Evolutionary conservation across 2,329 filamentous ascomycete species (phyloP), one percentile per base, ranked within the genome.

Genomic region (Apiospora aurea): DNA sequence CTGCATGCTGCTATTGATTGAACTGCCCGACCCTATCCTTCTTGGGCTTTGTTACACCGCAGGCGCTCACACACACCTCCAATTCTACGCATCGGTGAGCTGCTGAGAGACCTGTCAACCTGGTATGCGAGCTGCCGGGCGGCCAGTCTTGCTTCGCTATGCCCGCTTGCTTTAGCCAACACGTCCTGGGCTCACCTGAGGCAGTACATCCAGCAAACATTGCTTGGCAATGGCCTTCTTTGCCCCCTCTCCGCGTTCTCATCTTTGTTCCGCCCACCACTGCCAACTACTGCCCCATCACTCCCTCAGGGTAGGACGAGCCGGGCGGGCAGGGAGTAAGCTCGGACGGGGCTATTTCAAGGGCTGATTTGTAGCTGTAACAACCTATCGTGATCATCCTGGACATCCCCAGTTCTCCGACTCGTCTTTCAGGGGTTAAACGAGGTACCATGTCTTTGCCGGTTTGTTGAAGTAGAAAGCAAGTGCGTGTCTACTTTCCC

Each of bases 171-270:
- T 41, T 41, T 41, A 64, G 57, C 57, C 57, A 64, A 64, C 34
- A 41, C n/a, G 13, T 64, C 10, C 57, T 64, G 34, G 46, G 38
- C 10, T 69, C 68, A 69, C 68, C 68, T 69, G 68, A 69, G 49
- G 68, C 68, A 69, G 34, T 41, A 69, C 68, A 51, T 34, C 24
- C 67, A 69, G 67, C 67, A 69, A 49, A 69, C 44, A 49, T 49
- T 34, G 41, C 67, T 68, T 68, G 67, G 67, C 67, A 34, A 34
- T 38, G 24, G 11, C 43, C 29, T 64, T 34, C 57, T n/a, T 64
- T 64, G 57, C 57, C 57, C 57, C 57, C 34, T 38, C 57, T 64
- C 41, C 57, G 14, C 26, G 7, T 46, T 46, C 24, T 26, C 18
- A 29, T 34, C 67, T 68, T 46, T 34, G 44, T 46, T 49, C 26